These are phyloP conservation scores for Pseudogymnoascus sp. DNA, from an alignment of 2,329 filamentous ascomycete genomes.

Conservation along the genomic window DNA sequence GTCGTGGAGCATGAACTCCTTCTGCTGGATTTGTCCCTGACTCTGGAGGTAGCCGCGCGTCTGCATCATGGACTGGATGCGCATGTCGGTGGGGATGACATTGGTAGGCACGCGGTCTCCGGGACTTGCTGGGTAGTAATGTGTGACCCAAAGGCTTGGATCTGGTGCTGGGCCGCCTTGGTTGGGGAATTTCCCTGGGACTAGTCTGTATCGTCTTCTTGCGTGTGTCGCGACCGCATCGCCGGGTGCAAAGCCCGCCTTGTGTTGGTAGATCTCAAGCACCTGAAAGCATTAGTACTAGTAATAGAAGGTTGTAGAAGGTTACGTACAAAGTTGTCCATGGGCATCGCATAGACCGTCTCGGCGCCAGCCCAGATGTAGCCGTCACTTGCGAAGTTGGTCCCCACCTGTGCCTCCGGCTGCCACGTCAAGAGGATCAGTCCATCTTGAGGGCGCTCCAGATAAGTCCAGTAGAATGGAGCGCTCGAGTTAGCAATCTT, in stretches of 20 bases:
- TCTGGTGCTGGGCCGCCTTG: constrained; percentile 66
- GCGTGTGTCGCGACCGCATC: constrained; percentile 71
- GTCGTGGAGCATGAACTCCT: constrained; percentile 92
- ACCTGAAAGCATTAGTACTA: constrained; percentile 44
- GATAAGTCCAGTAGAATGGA: constrained; percentile 88
- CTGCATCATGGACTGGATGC: constrained; percentile 53
- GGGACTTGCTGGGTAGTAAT: constrained; percentile 74
- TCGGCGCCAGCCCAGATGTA: constrained; percentile 86
- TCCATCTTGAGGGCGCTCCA: constrained; percentile 75
- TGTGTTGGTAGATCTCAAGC: constrained; percentile 81
- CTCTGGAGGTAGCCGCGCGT: constrained; percentile 59
- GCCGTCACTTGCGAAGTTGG: constrained; percentile 81
- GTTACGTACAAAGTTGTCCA: constrained; percentile 10
- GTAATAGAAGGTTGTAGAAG: constrained; percentile 1
- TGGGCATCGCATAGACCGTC: constrained; percentile 34
- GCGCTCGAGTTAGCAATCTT: constrained; percentile 77
- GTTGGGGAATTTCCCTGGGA: constrained; percentile 62
- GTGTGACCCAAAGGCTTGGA: constrained; percentile 80
- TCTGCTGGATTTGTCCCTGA: constrained; percentile 75
- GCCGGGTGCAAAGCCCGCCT: constrained; percentile 69
- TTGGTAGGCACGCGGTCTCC: constrained; percentile 65
- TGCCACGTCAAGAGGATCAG: constrained; percentile 85
- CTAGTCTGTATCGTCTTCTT: constrained; percentile 77
- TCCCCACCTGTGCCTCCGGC: constrained; percentile 61
- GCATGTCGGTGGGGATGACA: constrained; percentile 57